A percentile compares a stretch with the other conserved stretches of the same genome.
Conservation (phyloP, 1,139 yeast genomes). For the Kluyveromyces sp. region DNA sequence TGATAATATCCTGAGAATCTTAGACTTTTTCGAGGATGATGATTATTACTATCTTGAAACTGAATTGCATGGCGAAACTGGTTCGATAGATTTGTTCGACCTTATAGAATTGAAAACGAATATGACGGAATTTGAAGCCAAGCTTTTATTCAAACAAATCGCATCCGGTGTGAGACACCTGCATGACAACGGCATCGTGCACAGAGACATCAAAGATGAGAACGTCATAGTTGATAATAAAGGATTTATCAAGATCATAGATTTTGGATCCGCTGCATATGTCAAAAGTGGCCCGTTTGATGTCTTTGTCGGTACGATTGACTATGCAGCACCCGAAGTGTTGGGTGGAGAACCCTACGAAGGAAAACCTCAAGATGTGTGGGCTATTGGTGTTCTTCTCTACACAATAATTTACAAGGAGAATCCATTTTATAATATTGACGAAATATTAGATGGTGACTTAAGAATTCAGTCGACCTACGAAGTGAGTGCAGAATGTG, state of each 20-base stretch:
- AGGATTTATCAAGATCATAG: slow-evolving; percentile 76
- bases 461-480: slow-evolving; percentile 54
- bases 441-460: slow-evolving; percentile 89
- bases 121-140: slow-evolving; percentile 72
- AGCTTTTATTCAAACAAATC: slow-evolving; percentile 70
- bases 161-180: slow-evolving; percentile 72
- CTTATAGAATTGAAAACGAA: slow-evolving; percentile 75
- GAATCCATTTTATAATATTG: slow-evolving; percentile 90
- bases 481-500: slow-evolving; percentile 47
- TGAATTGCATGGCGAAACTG: slow-evolving; percentile 78
- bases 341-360: slow-evolving; percentile 79
- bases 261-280: slow-evolving; percentile 93
- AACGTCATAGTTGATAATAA: slow-evolving; percentile 79
- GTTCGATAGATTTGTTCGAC: slow-evolving; percentile 89
- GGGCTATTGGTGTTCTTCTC: slow-evolving; percentile 90
- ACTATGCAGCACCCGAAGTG: slow-evolving; percentile 96
- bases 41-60: slow-evolving; percentile 85
- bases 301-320: slow-evolving; percentile 94
- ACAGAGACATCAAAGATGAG: slow-evolving; percentile 92
- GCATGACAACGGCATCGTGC: slow-evolving; percentile 82
- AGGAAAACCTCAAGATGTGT: slow-evolving; percentile 91
- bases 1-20: slow-evolving; percentile 73
- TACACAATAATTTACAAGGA: slow-evolving; percentile 91
- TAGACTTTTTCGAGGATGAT: slow-evolving; percentile 89
- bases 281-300: slow-evolving; percentile 89